Conservation (phyloP, 495 filamentous ascomycete species). For the Podospora pseudocomata region DNA sequence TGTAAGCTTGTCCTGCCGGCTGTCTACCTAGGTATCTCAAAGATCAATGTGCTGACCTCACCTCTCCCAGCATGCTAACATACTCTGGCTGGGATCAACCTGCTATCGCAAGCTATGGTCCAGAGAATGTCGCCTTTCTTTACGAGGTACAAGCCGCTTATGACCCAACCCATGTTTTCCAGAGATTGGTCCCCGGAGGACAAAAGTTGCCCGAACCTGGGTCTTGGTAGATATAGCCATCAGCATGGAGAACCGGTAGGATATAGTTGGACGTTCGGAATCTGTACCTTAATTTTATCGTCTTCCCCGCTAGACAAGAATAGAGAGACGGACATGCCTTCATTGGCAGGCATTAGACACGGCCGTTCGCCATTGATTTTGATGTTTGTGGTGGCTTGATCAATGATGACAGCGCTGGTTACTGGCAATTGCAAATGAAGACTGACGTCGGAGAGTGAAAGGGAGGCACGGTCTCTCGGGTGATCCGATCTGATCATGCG, state of each 20-base stretch:
- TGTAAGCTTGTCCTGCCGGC: neutral
- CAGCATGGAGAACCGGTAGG: neutral
- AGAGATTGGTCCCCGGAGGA: conserved; percentile 1
- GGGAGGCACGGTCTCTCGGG: neutral
- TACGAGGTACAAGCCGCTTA: neutral
- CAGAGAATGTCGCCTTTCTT: neutral
- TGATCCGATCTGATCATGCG: neutral
- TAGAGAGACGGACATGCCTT: neutral
- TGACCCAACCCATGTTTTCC: conserved; percentile 1
- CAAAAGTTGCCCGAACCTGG: conserved; percentile 1
- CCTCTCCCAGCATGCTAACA: neutral
- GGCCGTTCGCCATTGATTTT: too few relatives aligned
- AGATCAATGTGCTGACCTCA: too few relatives aligned
- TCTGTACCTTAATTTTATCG: neutral
- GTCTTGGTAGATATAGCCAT: neutral
- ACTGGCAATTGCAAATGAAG: neutral
- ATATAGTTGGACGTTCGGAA: neutral
- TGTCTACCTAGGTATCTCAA: neutral
- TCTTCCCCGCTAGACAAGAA: neutral
- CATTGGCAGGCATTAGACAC: neutral
- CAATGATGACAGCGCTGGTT: neutral
- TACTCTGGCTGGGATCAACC: neutral
- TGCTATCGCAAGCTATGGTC: neutral
- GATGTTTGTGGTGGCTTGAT: neutral
- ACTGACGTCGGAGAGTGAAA: too few relatives aligned